Evolutionary conservation across 2,329 filamentous ascomycete genomes (phyloP).

Genomic region (Bisporella sp.): DNA sequence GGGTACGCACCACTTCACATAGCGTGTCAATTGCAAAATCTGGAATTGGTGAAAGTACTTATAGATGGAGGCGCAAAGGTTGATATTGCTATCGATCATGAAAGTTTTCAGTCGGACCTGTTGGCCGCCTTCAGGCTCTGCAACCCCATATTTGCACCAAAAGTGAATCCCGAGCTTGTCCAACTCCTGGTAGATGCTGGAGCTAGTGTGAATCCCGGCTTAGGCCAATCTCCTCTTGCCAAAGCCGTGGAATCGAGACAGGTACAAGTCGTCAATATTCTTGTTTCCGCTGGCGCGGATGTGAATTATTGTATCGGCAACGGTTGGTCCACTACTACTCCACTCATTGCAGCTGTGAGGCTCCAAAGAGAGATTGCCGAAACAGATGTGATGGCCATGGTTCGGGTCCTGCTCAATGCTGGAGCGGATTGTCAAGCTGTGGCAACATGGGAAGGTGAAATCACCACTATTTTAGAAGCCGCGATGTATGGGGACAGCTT

Average conservation of each 20-base stretch:
- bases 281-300: conserved; percentile 5
- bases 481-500: conserved; percentile 1
- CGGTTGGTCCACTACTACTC: background rate
- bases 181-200: conserved; percentile 5
- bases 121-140: background rate
- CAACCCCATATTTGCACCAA: too few relatives aligned
- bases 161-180: conserved; percentile 2
- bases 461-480: background rate
- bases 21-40: too few relatives aligned
- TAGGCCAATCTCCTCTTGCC: conserved; percentile 1
- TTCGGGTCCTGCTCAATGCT: conserved; percentile 3
- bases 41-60: conserved; percentile 1
- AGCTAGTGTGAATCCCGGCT: conserved; percentile 3
- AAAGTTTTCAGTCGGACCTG: conserved; percentile 1
- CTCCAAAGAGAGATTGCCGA: background rate
- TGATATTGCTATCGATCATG: background rate
- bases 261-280: conserved; percentile 3
- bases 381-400: conserved; percentile 2
- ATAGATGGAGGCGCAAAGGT: conserved; percentile 5
- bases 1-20: too few relatives aligned
- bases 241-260: conserved; percentile 1
- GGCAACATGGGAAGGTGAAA: background rate
- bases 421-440: conserved; percentile 1
- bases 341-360: background rate
- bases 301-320: conserved; percentile 1